Percentiles rank a stretch among this genome's conserved stretches.
Conservation (phyloP, 1,284 basidiomycete species). For the Fomes fomentarius region DNA sequence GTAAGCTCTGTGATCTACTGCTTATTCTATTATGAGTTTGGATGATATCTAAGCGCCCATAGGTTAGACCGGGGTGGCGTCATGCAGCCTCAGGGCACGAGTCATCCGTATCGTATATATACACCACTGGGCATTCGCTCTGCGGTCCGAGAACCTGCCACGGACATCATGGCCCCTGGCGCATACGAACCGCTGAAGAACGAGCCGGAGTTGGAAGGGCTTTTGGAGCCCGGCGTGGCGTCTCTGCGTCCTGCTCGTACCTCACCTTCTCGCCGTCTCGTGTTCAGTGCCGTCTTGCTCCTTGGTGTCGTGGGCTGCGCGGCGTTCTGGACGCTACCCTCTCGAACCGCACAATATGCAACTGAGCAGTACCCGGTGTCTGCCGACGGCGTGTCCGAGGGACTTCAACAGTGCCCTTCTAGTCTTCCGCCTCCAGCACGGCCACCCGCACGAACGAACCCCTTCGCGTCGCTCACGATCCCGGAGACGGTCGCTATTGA, state of each 20-base stretch:
- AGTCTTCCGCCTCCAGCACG: conserved; percentile 36
- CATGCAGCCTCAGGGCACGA: background rate
- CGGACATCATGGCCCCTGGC: conserved; percentile 15
- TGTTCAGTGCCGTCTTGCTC: conserved; percentile 19
- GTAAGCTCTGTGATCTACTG: background rate
- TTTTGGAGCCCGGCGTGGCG: background rate
- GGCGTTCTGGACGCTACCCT: conserved; percentile 23
- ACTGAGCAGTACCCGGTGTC: conserved; percentile 1
- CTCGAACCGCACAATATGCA: conserved; percentile 5
- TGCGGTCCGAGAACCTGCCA: background rate
- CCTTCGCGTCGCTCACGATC: conserved; percentile 51
- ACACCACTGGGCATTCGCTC: background rate
- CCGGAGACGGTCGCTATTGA: conserved; percentile 47
- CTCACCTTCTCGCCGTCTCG: conserved; percentile 15
- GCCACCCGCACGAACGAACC: conserved; percentile 47
- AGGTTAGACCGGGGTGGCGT: background rate
- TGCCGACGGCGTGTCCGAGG: conserved; percentile 2
- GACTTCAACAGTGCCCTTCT: conserved; percentile 38
- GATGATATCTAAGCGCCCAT: conserved; percentile 9
- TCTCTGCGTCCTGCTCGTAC: conserved; percentile 6
- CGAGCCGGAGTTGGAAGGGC: conserved; percentile 17
- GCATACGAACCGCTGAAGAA: conserved; percentile 21
- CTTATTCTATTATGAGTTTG: no score
- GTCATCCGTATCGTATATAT: background rate
- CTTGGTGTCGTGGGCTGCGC: conserved; percentile 25